Evolutionary conservation across 2,329 filamentous ascomycete genomes (phyloP), one percentile per base, ranked within the genome.

Genomic region (Neophaeococcomyces aloes): DNA sequence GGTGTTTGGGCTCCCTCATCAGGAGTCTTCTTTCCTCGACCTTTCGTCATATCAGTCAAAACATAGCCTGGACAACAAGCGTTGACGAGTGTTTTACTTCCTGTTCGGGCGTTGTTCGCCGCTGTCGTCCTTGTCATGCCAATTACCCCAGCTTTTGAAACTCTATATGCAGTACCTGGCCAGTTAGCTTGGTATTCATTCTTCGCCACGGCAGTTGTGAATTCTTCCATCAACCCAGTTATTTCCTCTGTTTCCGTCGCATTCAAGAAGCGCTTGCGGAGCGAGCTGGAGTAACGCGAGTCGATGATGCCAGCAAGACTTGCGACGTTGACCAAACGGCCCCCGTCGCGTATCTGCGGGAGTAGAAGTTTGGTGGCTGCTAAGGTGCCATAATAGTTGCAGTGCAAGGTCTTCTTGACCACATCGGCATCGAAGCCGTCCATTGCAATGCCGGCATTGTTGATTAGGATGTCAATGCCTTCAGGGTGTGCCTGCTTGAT

Each of bases 371-470:
- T 63, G 2, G 64, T 67, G 2, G 64, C 64, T 37, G 66, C 60
- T 11, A 75, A 58, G 2, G 71, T 72, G 53, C 66, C 67, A 56
- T 71, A 69, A 59, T 75, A 75, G 55, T 76, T 75, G 48, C 64
- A 67, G 17, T 62, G 57, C 3, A 75, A 57, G 0, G 72, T 76
- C 17, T 61, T 59, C 42, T 65, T 64, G 25, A 74, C 72, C 17
- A 75, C 60, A 18, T 68, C 58, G 4, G 59, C 46, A 50, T 73
- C 61, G 42, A 70, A 71, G 2, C 68, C 68, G 4, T 67, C 49
- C 58, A 70, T 53, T 1, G 67, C 68, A 31, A 71, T 65, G 3
- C 63, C 71, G 0, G 72, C 72, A 47, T 75, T 75, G 57, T 75
- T 75, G 57, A 75, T 66, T 8, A 74, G 59, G 29, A 74, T 64